Evolutionary conservation across 257 asterid species (phyloP), one percentile per base, ranked within the genome.

Genomic region (Echium plantagineum): DNA sequence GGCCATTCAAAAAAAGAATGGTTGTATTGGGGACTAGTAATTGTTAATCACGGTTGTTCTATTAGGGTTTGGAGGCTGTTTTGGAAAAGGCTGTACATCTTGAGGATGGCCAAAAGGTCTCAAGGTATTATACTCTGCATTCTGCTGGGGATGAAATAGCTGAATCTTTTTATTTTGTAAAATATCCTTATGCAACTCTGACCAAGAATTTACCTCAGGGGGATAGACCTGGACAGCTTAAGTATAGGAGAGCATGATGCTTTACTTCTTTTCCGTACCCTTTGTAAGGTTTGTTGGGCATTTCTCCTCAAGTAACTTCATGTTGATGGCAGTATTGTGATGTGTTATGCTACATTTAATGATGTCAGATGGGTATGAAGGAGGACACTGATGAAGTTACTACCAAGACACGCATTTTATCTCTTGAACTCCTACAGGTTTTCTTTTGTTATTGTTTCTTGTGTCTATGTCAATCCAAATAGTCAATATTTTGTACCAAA

Each of bases 341-440:
- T 48, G 30, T 20, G 63, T 71, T 66, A 10, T 12, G 49, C 17
- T 63, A 57, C 69, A 60, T 68, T 31, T 68, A 71, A 52, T 75
- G 73, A 76, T 67, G 69, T 77, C 80, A 93, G 99, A 89, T 93
- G 99, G 94, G 96, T 57, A 86, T 89, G 96, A 93, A 87, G 83
- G 99, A 89, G 78, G 99, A 83, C 65, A 89, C 65, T 42, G 96
- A 93, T 72, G 99, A 89, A 83, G 78, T 89, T 65, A 86, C 95
- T 30, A 78, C 80, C 60, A 93, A 83, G 74, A 82, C 96, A 48
- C 96, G 99, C 66, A 81, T 93, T 81, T 77, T 93, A 46, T 93
- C 99, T 48, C 76, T 93, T 75, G 99, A 93, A 85, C 97, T 93
- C 80, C 80, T 93, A 68, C 99, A 93, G 96, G 99, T 93, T 64